Evolutionary conservation across 139 green algal species (phyloP).

Genomic region (Auxenochlorella pyrenoidosa): DNA sequence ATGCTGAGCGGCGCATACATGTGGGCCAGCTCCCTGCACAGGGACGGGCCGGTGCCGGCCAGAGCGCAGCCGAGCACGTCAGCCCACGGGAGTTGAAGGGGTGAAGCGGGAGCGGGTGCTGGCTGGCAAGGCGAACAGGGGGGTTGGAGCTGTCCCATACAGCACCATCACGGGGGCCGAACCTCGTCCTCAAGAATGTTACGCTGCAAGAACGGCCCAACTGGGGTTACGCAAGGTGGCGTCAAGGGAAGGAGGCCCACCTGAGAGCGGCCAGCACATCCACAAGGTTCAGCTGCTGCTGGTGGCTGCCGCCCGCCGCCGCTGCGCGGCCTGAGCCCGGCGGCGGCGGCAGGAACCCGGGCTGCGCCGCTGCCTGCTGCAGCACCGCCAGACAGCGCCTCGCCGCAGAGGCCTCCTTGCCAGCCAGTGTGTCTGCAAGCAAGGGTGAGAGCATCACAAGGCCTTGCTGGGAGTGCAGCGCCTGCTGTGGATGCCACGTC

Average conservation of each 20-base stretch:
- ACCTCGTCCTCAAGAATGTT: too few species aligned
- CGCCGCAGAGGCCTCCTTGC: constrained; percentile 11
- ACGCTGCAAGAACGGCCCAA: too few species aligned
- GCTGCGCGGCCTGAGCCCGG: neutral
- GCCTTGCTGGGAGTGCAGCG: too few species aligned
- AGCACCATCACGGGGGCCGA: too few species aligned
- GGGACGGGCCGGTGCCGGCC: too few species aligned
- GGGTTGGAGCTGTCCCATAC: too few species aligned
- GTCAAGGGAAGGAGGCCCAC: neutral
- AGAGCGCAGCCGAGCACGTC: neutral
- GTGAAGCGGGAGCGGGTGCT: too few species aligned
- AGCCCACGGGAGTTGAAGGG: too few species aligned
- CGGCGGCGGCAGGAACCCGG: neutral
- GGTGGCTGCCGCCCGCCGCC: neutral
- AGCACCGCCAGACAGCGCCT: constrained; percentile 22
- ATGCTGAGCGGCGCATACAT: constrained; percentile 45
- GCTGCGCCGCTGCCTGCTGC: neutral
- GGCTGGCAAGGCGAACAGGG: neutral
- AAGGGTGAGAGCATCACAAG: too few species aligned
- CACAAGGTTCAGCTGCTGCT: constrained; percentile 26
- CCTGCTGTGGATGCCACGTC: neutral
- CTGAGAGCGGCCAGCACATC: constrained; percentile 16
- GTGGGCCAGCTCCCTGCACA: constrained; percentile 45
- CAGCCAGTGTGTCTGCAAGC: constrained; percentile 1
- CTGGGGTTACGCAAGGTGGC: too few species aligned